A percentile compares a stretch with the other conserved stretches of the same genome.
Conservation (phyloP, 2,329 filamentous ascomycete species). For the Ceratocystis diversiconidia region DNA sequence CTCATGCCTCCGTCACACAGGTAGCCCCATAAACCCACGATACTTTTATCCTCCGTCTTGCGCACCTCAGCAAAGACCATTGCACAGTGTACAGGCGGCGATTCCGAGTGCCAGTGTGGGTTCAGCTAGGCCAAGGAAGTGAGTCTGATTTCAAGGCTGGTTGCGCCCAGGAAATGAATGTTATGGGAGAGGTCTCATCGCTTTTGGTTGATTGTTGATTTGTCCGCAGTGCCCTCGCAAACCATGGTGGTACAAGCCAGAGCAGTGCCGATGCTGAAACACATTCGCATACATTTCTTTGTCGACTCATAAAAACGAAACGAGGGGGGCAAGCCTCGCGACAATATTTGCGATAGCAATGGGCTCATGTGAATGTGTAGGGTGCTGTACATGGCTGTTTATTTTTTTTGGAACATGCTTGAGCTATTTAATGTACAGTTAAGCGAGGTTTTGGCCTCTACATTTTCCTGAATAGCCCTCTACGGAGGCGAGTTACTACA, state of each 20-base stretch:
- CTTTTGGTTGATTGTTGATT: conserved; percentile 34
- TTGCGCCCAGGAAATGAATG: conserved; percentile 47
- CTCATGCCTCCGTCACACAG: conserved; percentile 29
- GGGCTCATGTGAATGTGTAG: conserved; percentile 15
- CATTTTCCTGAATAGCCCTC: no score
- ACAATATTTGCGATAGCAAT: conserved; percentile 32
- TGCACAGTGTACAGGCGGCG: conserved; percentile 39
- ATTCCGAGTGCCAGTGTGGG: conserved; percentile 36
- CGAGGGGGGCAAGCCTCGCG: conserved; percentile 32
- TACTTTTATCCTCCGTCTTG: conserved; percentile 37
- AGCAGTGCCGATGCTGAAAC: conserved; percentile 32
- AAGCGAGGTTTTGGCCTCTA: not conserved
- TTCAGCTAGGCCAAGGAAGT: conserved; percentile 37
- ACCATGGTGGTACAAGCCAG: conserved; percentile 35
- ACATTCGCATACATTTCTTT: conserved; percentile 26
- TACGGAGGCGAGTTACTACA: no score
- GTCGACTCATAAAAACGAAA: conserved; percentile 26
- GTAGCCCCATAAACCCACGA: conserved; percentile 40
- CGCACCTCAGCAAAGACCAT: conserved; percentile 41
- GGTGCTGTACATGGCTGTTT: not conserved
- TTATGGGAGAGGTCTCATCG: conserved; percentile 39
- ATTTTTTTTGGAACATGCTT: not conserved
- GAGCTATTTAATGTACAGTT: not conserved
- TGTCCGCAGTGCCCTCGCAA: conserved; percentile 31
- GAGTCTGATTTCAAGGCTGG: conserved; percentile 40